Evolutionary conservation across 768 basidiomycete species (phyloP).

Genomic region (Lentinus tigrinus): DNA sequence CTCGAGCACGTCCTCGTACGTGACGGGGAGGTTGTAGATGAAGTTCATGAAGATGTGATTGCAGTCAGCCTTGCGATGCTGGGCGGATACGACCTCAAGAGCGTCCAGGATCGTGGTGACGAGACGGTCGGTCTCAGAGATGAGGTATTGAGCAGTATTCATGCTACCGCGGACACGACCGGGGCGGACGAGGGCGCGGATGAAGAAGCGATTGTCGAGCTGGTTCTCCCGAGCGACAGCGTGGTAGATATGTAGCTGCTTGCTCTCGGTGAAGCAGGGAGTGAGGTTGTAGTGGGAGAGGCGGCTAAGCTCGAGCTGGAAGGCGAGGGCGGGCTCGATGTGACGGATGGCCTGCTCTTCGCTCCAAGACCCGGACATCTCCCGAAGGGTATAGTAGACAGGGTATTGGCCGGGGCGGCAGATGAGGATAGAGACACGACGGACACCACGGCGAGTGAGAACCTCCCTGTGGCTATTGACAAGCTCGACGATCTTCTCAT

Average conservation of each 20-base stretch:
- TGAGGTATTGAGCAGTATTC: conserved; percentile 96
- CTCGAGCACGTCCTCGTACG: conserved; percentile 94
- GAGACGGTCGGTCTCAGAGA: conserved; percentile 96
- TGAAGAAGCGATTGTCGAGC: conserved; percentile 97
- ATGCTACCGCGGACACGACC: conserved; percentile 90
- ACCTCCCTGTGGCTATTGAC: conserved; percentile 65
- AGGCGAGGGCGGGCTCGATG: conserved; percentile 96
- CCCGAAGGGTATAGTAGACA: conserved; percentile 89
- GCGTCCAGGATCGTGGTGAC: conserved; percentile 93
- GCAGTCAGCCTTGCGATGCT: conserved; percentile 91
- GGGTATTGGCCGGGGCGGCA: conserved; percentile 93
- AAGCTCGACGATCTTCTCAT: conserved; percentile 65
- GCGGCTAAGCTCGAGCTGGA: conserved; percentile 95
- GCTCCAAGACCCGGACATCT: conserved; percentile 70
- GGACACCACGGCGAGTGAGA: conserved; percentile 75
- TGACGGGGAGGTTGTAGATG: conserved; percentile 92
- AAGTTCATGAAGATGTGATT: conserved; percentile 99
- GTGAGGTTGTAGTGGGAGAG: conserved; percentile 95
- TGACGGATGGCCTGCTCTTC: conserved; percentile 98
- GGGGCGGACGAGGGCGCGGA: conserved; percentile 93
- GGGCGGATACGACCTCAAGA: conserved; percentile 87
- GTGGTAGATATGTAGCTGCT: conserved; percentile 98
- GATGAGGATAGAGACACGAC: conserved; percentile 88
- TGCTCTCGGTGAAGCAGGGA: conserved; percentile 94
- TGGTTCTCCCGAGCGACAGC: conserved; percentile 94